A percentile compares a stretch with the other conserved stretches of the same genome.
phyloP scores from a whole-genome alignment of 768 basidiomycete species.

The Mycena latifolia region DNA sequence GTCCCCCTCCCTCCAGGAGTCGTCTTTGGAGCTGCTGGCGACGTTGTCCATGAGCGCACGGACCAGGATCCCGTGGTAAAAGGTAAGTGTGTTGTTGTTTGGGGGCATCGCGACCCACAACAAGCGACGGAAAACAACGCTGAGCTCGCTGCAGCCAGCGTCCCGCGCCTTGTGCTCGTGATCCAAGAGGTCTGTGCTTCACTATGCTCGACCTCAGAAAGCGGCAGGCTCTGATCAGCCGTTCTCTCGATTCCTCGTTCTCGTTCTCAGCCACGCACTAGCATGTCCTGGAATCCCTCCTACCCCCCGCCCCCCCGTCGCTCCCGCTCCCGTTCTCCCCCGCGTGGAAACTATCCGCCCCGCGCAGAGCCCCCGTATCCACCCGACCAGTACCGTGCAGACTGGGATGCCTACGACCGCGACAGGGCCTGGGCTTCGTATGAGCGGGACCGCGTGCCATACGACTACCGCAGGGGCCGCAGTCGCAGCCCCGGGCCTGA shows the following conservation, averaged over 20 bases:
- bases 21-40: slow-evolving; percentile 12
- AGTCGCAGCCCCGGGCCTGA: slow-evolving; percentile 84
- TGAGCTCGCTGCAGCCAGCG: slow-evolving; percentile 60
- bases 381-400: slow-evolving; percentile 69
- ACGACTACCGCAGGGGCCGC: slow-evolving; percentile 81
- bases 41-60: slow-evolving; percentile 24
- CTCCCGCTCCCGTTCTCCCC: slow-evolving; percentile 88
- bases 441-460: slow-evolving; percentile 76
- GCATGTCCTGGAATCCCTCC: slow-evolving; percentile 86
- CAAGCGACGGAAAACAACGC: slow-evolving; percentile 43
- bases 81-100: neutral
- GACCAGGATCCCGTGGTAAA: slow-evolving; percentile 1
- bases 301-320: slow-evolving; percentile 81
- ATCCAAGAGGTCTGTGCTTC: slow-evolving; percentile 94
- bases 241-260: slow-evolving; percentile 64
- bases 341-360: slow-evolving; percentile 67
- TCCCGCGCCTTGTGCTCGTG: slow-evolving; percentile 61
- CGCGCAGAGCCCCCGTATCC: slow-evolving; percentile 70
- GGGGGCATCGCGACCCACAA: slow-evolving; percentile 34
- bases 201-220: slow-evolving; percentile 88
- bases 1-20: neutral
- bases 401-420: slow-evolving; percentile 82
- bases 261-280: slow-evolving; percentile 67
- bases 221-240: slow-evolving; percentile 79
- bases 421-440: slow-evolving; percentile 75